Conservation (phyloP, 371 early-diverging fungal genomes). For the Funneliformis caledonium region DNA sequence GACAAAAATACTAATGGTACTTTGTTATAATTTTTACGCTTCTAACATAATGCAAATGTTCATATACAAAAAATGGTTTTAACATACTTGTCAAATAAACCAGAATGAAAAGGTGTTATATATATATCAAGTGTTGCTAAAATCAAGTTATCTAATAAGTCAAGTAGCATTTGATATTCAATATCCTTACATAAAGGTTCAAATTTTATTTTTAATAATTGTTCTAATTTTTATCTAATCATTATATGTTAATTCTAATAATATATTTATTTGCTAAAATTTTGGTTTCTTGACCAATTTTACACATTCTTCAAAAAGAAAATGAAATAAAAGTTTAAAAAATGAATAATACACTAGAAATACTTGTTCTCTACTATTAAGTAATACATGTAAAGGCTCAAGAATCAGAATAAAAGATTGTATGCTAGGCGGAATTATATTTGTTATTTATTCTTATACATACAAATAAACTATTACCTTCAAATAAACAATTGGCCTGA, state of each 20-base stretch:
- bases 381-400: conserved; percentile 2
- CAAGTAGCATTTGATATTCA: not conserved
- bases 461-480: not conserved
- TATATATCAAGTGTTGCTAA: no score
- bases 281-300: conserved; percentile 20
- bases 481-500: not conserved
- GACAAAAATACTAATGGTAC: not conserved
- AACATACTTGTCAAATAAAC: no score
- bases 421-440: not conserved
- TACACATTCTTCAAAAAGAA: not conserved
- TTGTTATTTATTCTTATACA: no score
- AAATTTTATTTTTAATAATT: not conserved
- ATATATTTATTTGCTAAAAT: not conserved
- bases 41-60: not conserved
- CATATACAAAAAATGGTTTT: not conserved
- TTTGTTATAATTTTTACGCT: conserved; percentile 18
- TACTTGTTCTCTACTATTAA: not conserved
- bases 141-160: not conserved
- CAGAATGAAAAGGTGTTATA: no score
- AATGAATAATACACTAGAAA: not conserved
- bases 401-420: not conserved
- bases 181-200: not conserved
- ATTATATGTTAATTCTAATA: not conserved
- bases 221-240: not conserved
- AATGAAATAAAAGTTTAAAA: conserved; percentile 11